Evolutionary conservation across 305 asterid genomes (phyloP), one percentile per base, ranked within the genome.

Genomic region (Solanum hybrid): DNA sequence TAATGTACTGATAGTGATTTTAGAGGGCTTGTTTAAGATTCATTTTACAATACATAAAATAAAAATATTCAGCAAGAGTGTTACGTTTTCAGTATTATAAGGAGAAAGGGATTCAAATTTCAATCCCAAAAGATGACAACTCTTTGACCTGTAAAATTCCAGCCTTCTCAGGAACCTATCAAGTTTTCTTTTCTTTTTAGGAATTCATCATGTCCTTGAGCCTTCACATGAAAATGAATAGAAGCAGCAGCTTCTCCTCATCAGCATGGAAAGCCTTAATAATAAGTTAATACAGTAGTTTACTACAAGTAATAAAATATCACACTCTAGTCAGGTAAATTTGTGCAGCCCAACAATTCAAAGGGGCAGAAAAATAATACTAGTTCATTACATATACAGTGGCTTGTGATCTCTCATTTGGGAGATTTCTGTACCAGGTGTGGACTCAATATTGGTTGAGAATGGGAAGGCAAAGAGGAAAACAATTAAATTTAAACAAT

Each of bases 351-450:
- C 89, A 79, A 76, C 86, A 76, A 37, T 87, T 27, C 73, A 56
- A 87, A 81, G 73, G 37, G 46, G 75, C 87, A 51, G 87, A 84
- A 56, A 84, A 84, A 51, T 84, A 84, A 22, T 60, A 42, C 86
- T 51, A 84, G 42, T 51, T 42, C 86, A 90, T 26, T 86, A 38
- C 87, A 92, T 92, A 88, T 92, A 90, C 92, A 92, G 26, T 46
- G 86, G 88, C 64, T 81, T 51, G 86, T 88, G 38, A 81, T 37
- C 88, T 88, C 81, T 79, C 76, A 80, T 75, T 66, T 60, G 51
- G 42, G 75, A 88, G 60, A 66, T 80, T 38, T 64, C 40, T 80
- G 81, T 88, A 88, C 38, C 90, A 87, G 81, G 90, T 20, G 56
- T 77, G 27, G 77, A 88, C 60, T 66, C 20, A 51, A 85, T 71